A percentile compares a stretch with the other conserved stretches of the same genome.
These are phyloP conservation scores for Alternaria infectoria DNA, from an alignment of 2,329 filamentous ascomycete genomes.

Conservation along the genomic window DNA sequence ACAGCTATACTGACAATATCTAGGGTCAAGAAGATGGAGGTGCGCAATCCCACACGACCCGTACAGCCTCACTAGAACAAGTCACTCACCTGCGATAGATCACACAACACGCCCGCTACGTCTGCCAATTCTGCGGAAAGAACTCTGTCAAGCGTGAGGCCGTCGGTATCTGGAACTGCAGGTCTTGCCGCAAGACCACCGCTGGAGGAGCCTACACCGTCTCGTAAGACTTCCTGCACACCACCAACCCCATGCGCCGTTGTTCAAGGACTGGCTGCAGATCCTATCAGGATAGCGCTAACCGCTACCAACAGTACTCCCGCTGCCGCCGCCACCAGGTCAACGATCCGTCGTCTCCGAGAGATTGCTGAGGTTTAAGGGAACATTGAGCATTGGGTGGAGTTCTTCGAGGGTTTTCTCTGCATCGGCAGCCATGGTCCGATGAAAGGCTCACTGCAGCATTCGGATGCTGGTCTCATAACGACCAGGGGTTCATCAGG, in stretches of 20 bases:
- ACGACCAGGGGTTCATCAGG: slow-evolving; percentile 45
- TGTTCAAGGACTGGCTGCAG: background rate
- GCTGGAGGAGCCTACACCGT: slow-evolving; percentile 94
- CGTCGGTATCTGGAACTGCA: slow-evolving; percentile 97
- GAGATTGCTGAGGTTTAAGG: slow-evolving; percentile 94
- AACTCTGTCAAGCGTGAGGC: slow-evolving; percentile 86
- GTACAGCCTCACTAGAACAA: slow-evolving; percentile 8
- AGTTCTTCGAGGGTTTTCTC: slow-evolving; percentile 47
- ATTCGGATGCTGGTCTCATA: slow-evolving; percentile 44
- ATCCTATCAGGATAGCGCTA: slow-evolving; percentile 19
- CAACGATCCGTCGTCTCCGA: slow-evolving; percentile 94
- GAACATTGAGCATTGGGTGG: slow-evolving; percentile 38
- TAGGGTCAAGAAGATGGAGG: slow-evolving; percentile 94
- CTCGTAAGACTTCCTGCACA: slow-evolving; percentile 70
- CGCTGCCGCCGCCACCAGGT: slow-evolving; percentile 91
- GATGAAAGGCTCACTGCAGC: slow-evolving; percentile 37
- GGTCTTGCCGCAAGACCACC: slow-evolving; percentile 90
- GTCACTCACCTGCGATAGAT: slow-evolving; percentile 59
- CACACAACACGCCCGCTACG: slow-evolving; percentile 95
- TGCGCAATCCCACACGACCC: slow-evolving; percentile 27
- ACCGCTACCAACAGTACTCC: slow-evolving; percentile 70
- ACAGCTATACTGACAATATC: background rate
- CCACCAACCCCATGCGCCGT: background rate
- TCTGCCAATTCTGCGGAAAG: slow-evolving; percentile 93
- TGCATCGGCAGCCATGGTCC: slow-evolving; percentile 39